Conservation (phyloP, 1,284 basidiomycete genomes). For the Apiotrichum veenhuisii region DNA sequence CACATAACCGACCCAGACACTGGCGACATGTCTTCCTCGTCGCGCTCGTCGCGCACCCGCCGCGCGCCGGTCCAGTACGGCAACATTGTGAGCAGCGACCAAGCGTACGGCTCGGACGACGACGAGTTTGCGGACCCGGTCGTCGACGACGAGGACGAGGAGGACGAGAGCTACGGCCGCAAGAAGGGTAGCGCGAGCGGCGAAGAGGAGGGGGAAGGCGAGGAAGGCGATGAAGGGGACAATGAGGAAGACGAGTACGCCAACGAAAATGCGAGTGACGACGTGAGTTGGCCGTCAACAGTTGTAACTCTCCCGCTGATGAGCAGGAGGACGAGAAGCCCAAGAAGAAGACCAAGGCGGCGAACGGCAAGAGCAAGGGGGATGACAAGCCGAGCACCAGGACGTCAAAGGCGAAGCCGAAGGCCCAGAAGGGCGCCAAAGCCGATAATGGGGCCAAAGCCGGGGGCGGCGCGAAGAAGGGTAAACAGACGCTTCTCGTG, state of each 20-base stretch:
- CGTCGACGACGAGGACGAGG: slow-evolving; percentile 14
- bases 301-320: no score
- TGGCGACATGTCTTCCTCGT: neutral
- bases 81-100: slow-evolving; percentile 3
- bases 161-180: slow-evolving; percentile 26
- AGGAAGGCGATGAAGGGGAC: neutral
- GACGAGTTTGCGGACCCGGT: slow-evolving; percentile 25
- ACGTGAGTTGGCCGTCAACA: neutral
- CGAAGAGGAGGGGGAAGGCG: slow-evolving; percentile 13
- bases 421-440: neutral
- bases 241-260: neutral
- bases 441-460: neutral
- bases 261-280: neutral
- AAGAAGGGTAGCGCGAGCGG: slow-evolving; percentile 14
- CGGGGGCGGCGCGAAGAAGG: slow-evolving; percentile 6
- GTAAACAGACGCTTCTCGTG: neutral
- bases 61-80: neutral
- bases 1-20: no score
- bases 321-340: no score
- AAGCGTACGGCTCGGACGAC: slow-evolving; percentile 53
- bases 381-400: neutral
- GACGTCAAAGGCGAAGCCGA: no score
- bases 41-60: slow-evolving; percentile 2
- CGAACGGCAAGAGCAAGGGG: slow-evolving; percentile 5
- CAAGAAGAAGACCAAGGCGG: neutral